Base-by-base conservation (phyloP, 129 eudicot species). In the Escallonia rubra region DNA sequence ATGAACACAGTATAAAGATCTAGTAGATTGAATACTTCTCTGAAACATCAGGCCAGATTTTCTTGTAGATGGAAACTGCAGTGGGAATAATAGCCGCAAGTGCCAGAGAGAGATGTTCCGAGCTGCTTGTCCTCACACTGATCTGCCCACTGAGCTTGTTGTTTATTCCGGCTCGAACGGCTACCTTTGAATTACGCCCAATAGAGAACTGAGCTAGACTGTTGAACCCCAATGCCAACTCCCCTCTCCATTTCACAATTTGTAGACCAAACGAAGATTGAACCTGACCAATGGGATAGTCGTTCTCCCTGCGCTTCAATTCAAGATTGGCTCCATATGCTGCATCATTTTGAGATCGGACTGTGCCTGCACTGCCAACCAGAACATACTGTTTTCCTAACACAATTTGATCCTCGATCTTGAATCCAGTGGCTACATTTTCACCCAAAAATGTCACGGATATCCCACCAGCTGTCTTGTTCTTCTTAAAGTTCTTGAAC, bases 51-150 rank as follows among this genome's bases (percentile, higher is more conserved):
- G 88, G 82, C 77, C 70, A 54, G 53, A 94, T 48, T 47, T 82
- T 86, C 90, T 41, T 90, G 82, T 87, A 94, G 57, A 91, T 82
- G 10, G 96, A 63, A 62, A 86, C 46, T 10, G 73, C 84, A 2
- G 89, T 74, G 8, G 95, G 96, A 49, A 94, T 57, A 55, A 94
- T 70, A 8, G 87, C 95, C 10, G 93, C 81, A 43, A 89, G 85
- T 7, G 96, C 98, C 44, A 94, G 88, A n/a, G 82, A 73, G 43
- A 87, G 81, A 79, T 90, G 86, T 3, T 94, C 99, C 2, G 99
- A 89, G 71, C 96, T 94, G 84, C 99, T 94, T 8, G 97, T 94
- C 74, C 81, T 87, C 59, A 94, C 93, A 6, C 85, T 80, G n/a
- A 94, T 63, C 80, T 90, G 96, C 16, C 99, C 99, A 6, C 96